Conservation (phyloP, 768 basidiomycete genomes). For the Boletus huronensis region DNA sequence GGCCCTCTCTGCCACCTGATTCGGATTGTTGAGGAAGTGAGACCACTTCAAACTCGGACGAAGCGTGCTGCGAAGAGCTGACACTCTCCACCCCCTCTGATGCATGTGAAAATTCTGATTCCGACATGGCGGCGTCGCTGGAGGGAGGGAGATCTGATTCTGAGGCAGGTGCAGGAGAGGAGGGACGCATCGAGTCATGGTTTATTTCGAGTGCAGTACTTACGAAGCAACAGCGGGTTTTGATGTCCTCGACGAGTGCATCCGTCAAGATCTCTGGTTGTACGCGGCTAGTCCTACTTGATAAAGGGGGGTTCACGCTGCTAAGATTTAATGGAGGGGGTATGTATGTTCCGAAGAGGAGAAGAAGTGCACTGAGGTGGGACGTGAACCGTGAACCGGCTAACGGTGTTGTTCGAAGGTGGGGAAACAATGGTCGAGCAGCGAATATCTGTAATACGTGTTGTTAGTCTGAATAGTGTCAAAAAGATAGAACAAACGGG, state of each 20-base stretch:
- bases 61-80: constrained; percentile 46
- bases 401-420: constrained; percentile 78
- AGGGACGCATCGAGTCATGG: constrained; percentile 32
- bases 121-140: constrained; percentile 62
- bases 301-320: constrained; percentile 57
- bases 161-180: constrained; percentile 29
- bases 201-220: constrained; percentile 51
- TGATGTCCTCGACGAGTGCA: constrained; percentile 81
- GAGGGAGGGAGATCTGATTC: constrained; percentile 41
- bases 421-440: constrained; percentile 81
- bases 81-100: constrained; percentile 49
- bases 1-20: constrained; percentile 19
- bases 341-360: constrained; percentile 80
- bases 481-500: constrained; percentile 54
- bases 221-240: constrained; percentile 88
- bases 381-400: constrained; percentile 80
- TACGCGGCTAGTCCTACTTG: constrained; percentile 62
- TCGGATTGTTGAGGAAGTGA: constrained; percentile 39
- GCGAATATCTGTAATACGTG: constrained; percentile 73
- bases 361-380: constrained; percentile 77
- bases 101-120: constrained; percentile 60
- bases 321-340: constrained; percentile 75
- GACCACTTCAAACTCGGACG: constrained; percentile 52
- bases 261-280: constrained; percentile 81
- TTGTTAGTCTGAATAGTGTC: not conserved